These are phyloP conservation scores for Colletotrichum spinosum DNA, from an alignment of 2,329 filamentous ascomycete genomes.

Conservation along the genomic window DNA sequence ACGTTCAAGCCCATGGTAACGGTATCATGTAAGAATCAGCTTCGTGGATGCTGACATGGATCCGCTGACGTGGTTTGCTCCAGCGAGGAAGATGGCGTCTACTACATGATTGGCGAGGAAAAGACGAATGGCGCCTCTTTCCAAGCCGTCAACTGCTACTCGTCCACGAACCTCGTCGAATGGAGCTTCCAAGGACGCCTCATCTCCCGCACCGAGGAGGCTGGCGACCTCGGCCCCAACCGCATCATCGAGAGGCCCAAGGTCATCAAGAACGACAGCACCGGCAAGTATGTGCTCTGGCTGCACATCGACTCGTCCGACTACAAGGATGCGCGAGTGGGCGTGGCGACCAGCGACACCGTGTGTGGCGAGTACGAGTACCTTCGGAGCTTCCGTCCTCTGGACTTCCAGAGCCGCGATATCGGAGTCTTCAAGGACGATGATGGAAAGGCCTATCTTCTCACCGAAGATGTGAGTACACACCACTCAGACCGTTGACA, in stretches of 20 bases:
- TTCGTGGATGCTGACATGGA: no score
- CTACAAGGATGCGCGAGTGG: conserved; percentile 74
- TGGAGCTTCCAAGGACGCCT: conserved; percentile 73
- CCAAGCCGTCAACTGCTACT: conserved; percentile 76
- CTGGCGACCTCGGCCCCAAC: conserved; percentile 69
- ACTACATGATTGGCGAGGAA: conserved; percentile 78
- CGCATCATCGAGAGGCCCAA: conserved; percentile 76
- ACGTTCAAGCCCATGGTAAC: conserved; percentile 75
- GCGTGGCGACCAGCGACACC: conserved; percentile 68
- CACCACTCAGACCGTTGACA: neutral
- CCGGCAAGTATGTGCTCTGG: conserved; percentile 74
- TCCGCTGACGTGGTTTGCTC: neutral
- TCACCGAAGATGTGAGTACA: conserved; percentile 69
- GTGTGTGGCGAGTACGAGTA: conserved; percentile 70
- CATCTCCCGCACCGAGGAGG: conserved; percentile 60
- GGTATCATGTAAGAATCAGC: conserved; percentile 60
- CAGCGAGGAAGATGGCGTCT: conserved; percentile 62
- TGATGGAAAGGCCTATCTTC: conserved; percentile 69
- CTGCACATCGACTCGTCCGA: conserved; percentile 73
- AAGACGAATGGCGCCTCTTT: conserved; percentile 72
- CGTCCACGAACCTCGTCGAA: conserved; percentile 69
- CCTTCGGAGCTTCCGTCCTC: conserved; percentile 48
- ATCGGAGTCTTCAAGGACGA: conserved; percentile 72
- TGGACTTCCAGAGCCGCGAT: conserved; percentile 60
- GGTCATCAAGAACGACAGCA: conserved; percentile 75